A percentile compares a stretch with the other conserved stretches of the same genome.
These are phyloP conservation scores for Capsella bursapastoris DNA, from an alignment of 345 rosid species.

Conservation along the genomic window DNA sequence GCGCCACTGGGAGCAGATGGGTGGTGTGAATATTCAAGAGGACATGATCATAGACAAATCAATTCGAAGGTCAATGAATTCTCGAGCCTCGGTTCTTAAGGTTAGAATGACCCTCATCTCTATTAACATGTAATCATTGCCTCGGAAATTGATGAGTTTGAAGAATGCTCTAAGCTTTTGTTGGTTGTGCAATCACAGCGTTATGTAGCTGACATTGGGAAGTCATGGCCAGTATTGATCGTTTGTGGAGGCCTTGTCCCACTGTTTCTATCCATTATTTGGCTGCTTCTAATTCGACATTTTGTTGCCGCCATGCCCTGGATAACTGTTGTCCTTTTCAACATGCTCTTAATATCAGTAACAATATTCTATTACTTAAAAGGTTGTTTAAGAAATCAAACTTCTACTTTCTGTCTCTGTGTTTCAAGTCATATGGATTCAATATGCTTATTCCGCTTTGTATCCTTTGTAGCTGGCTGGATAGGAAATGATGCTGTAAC, in stretches of 20 bases:
- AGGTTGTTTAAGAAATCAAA: conserved; percentile 51
- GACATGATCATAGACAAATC: conserved; percentile 84
- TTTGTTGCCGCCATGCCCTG: conserved; percentile 98
- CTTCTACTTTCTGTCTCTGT: conserved; percentile 12
- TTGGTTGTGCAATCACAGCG: conserved; percentile 61
- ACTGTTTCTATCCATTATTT: conserved; percentile 79
- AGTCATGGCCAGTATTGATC: conserved; percentile 93
- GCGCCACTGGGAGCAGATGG: conserved; percentile 94
- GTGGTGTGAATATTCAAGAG: conserved; percentile 83
- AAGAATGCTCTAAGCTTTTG: conserved; percentile 10
- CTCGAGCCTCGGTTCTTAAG: conserved; percentile 89
- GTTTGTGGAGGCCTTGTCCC: conserved; percentile 97
- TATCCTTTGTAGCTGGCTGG: conserved; percentile 80
- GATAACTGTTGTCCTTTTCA: conserved; percentile 87
- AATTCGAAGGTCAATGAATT: conserved; percentile 75
- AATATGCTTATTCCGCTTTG: background rate
- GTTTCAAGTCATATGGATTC: background rate
- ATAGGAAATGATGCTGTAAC: conserved; percentile 88
- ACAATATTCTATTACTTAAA: conserved; percentile 86
- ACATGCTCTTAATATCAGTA: conserved; percentile 76
- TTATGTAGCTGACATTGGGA: conserved; percentile 92
- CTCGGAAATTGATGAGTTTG: background rate
- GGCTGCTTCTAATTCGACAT: conserved; percentile 91
- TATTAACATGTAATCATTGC: background rate
- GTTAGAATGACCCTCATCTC: conserved; percentile 48